Base-by-base conservation (phyloP, 2,329 filamentous ascomycete genomes). In the Trichocomaceae sp. region DNA sequence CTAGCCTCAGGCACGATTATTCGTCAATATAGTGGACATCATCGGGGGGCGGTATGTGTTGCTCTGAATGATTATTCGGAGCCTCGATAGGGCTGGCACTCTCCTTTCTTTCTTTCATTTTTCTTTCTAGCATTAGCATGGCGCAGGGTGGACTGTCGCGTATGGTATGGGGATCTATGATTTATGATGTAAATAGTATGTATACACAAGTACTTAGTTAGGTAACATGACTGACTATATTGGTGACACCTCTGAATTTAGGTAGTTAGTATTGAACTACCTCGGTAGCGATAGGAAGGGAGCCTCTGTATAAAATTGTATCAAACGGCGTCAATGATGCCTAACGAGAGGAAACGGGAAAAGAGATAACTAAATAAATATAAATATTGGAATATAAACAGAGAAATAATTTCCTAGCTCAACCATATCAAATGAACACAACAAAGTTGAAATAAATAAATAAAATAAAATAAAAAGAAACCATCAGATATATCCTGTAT, bases 21-120 rank as follows among this genome's bases (percentile, higher is more conserved):
- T 63, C 81, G 91, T 47, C 91, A 96, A 75, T 96, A 96, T 70
- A 96, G 95, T 68, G 91, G 91, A 6, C 91, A 96, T 68, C 91
- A 96, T 69, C 81, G 91, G 35, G 91, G 91, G 44, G 89, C 90
- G 3, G 90, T 96, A 0, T 96, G 91, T 66, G 91, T 96, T 37
- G 91, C 91, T 13, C 76, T 96, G 60, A 96, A 96, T 69, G 91
- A 96, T 68, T 90, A 90, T 69, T 77, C 74, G 0, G 74, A 76
- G 62, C 72, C 71, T 55, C 70, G 73, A 26, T 76, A 63, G 52
- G 19, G 39, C 5, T 23, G 5, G 26, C 12, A 31, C n/a, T 33
- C 13, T 35, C 29, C 31, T 5, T 37, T 12, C 19, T 31, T 46
- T 37, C 20, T 8, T 23, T 26, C 45, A 12, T 44, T 52, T 55